Base-by-base conservation (phyloP, 129 eudicot genomes). In the Lactuca sativa region DNA sequence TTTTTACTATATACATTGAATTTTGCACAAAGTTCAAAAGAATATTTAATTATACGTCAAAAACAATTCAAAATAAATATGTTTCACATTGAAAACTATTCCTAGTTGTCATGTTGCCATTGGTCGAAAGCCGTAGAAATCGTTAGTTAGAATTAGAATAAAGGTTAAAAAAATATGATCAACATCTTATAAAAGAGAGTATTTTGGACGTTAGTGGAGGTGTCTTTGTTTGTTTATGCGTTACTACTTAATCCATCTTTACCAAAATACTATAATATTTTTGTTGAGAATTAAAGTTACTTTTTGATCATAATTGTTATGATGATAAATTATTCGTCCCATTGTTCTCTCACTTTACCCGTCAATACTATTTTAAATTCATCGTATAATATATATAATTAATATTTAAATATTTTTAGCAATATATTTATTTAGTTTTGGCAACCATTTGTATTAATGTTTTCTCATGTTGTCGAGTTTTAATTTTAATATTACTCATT, bases 181-280 rank as follows among this genome's bases (percentile, higher is more conserved):
- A 43, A 9, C 49, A 8, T 47, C 52, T 47, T 11, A 47, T 47
- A 47, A 47, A 12, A n/a, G 49, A 12, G 52, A 12, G n/a, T 47
- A 60, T 9, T 60, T n/a, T 60, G 10, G 66, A 60, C 34, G 34
- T 36, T 40, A 7, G 47, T 34, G 5, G 30, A 14, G 18, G 25
- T 60, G 65, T 60, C 13, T 58, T 60, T 60, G 66, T 60, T 60
- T 60, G 47, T 60, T 34, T 60, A n/a, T 59, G 64, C 64, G 31
- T 40, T 59, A 59, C 41, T 31, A 37, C n/a, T 59, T 59, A 5
- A 31, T 59, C 14, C 31, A 37, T 60, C 21, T 36, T 41, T 31
- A 16, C 15, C 15, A 11, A 59, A 59, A 33, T 30, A 59, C 64
- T 30, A 59, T 11, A 58, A 3, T 58, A 58, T 58, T 0, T 11